Evolutionary conservation across 192 early-diverging fungal species (phyloP), one percentile per base, ranked within the genome.

Genomic region (Linnemannia exigua): DNA sequence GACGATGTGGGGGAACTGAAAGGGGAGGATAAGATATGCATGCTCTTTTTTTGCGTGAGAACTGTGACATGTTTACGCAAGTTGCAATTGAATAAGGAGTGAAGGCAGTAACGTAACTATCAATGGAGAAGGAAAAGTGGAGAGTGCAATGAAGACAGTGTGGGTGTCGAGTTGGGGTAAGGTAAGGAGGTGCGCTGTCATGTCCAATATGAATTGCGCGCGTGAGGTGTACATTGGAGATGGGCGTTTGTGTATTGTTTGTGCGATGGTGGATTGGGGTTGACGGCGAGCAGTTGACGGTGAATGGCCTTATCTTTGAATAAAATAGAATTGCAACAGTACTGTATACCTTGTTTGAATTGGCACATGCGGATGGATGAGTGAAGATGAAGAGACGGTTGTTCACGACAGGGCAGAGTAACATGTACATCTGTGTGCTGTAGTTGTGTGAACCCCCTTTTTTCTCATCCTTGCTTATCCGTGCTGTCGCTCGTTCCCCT

Each of bases 31-130:
- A 15, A 15, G 28, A 63, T 25, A 31, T 63, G 11, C 28, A 63
- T 20, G 52, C 52, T 54, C n/a, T n/a, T n/a, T n/a, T n/a, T 63
- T 63, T 63, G 58, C 28, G 58, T 61, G 58, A 61, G 58, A 61
- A 61, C 58, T 61, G 58, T 3, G 58, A 25, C n/a, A 25, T n/a
- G n/a, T 54, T n/a, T 54, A 54, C 52, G 52, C 52, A 54, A 33
- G 9, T 44, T 44, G 41, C 41, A 44, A 44, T 44, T 63, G 28
- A 25, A 9, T 1, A 5, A 58, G 54, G n/a, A 54, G 51, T 54
- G 22, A n/a, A 19, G 51, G 15, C 12, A n/a, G n/a, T n/a, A 44
- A 44, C 41, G 41, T 44, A 44, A 44, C 41, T 44, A 9, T 44
- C 41, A 9, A 44, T 69, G 35, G 58, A 48, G 51, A 28, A 28